Conservation (phyloP, 371 early-diverging fungal genomes). For the Rhizomucor pusillus region DNA sequence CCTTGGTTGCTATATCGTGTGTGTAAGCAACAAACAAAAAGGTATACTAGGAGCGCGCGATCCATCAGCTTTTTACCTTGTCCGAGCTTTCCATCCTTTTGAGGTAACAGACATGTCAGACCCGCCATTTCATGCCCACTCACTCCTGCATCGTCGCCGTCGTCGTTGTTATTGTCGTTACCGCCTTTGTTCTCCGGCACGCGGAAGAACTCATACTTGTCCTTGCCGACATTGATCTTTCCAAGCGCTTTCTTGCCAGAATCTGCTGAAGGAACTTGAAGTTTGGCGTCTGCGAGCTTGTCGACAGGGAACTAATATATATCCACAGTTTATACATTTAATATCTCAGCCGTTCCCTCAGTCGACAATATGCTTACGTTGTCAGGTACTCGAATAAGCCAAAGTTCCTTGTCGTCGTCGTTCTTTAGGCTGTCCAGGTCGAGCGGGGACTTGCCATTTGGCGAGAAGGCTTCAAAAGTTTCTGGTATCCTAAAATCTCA, state of each 20-base stretch:
- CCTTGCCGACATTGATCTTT: conserved; percentile 20
- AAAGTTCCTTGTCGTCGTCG: conserved; percentile 46
- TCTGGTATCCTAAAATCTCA: conserved; percentile 1
- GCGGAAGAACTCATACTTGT: conserved; percentile 31
- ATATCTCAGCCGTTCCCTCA: not conserved
- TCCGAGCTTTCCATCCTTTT: conserved; percentile 27
- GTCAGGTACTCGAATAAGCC: conserved; percentile 48
- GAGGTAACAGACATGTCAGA: conserved; percentile 39
- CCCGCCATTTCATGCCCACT: conserved; percentile 52
- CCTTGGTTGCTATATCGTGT: conserved; percentile 27
- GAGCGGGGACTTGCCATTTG: not conserved
- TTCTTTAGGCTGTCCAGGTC: not conserved
- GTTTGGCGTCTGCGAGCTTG: conserved; percentile 25
- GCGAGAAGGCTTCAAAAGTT: conserved; percentile 1
- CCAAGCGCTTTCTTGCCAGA: conserved; percentile 18
- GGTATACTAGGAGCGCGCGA: too few species aligned
- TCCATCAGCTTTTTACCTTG: conserved; percentile 22
- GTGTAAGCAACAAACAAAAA: too few species aligned
- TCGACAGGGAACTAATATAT: conserved; percentile 28
- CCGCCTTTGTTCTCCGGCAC: conserved; percentile 20
- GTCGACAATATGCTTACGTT: conserved; percentile 22
- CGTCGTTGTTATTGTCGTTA: conserved; percentile 6
- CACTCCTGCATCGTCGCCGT: conserved; percentile 25
- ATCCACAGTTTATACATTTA: not conserved
- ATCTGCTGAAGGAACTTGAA: conserved; percentile 19